Evolutionary conservation across 768 basidiomycete species (phyloP), one percentile per base, ranked within the genome.

Genomic region (Amanita fuliginea): DNA sequence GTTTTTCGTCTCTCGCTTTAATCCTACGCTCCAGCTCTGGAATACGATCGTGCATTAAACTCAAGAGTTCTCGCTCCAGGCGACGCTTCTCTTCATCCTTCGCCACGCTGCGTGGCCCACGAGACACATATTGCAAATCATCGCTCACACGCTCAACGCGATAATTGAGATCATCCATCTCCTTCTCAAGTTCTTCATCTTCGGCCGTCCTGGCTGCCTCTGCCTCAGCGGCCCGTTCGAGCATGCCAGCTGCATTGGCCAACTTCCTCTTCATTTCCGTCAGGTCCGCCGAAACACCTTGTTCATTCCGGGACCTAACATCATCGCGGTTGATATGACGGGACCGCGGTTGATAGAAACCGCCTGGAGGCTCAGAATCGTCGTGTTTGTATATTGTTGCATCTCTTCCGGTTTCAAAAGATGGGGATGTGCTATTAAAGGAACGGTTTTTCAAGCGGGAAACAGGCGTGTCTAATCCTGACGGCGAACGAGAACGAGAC

Each of bases 371-470:
- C 36, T 74, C 74, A 6, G 71, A 72, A 56, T 79, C 81, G 22
- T 73, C 74, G 67, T 96, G 86, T 57, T 88, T 88, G 71, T 96
- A 99, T 30, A 91, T 84, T 0, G 91, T 88, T 2, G 92, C 96
- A 62, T 99, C 96, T 9, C 86, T 76, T 4, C 74, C 72, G 1
- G 79, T 74, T 6, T 80, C 78, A 13, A 73, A 64, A 3, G 75
- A 67, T 2, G 79, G 67, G 5, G 74, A 68, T 9, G 73, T 64
- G 43, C 69, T 67, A 52, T 75, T 77, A 60, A 94, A 85, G 0
- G 89, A 87, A 4, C 86, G 83, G 45, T 78, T 73, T 59, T 83
- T 83, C 19, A 81, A 66, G 46, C 72, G 72, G 0, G 86, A 86
- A 10, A 79, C 63, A 0, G 76, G 83, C 0, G 64, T 51, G 52